Base-by-base conservation (phyloP, 768 basidiomycete genomes). In the Termitomyces heimii region DNA sequence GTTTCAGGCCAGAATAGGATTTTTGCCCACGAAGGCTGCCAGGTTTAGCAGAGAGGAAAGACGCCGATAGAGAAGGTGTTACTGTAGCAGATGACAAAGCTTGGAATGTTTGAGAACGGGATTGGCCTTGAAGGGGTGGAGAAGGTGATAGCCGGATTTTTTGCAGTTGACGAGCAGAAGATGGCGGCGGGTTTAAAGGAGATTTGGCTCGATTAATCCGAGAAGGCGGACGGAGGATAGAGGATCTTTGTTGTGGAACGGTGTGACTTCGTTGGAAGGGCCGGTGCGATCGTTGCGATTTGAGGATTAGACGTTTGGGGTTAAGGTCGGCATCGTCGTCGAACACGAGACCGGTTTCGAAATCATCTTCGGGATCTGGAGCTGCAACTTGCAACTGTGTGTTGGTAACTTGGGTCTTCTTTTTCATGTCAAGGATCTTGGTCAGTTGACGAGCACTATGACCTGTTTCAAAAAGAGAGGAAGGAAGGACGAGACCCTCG, bases 251-350 rank as follows among this genome's bases (percentile, higher is more conserved):
- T 55, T 81, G 73, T 54, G 88, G 84, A 26, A 80, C 75, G 63
- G 79, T 87, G 65, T 81, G 81, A 62, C 83, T 85, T 50, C 87
- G 82, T 47, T 71, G 73, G 60, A 74, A 72, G 62, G 70, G 67
- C 39, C 72, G 79, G 55, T 74, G 72, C 20, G 73, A 75, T 20
- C 73, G 70, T 24, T 79, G 77, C 32, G 75, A 66, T 60, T 77
- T 82, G 67, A 78, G 72, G 39, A 84, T 73, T 22, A 93, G 79
- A 53, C 89, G 77, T 68, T 86, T 88, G 14, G 89, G 88, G 66
- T 87, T 92, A 48, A 94, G 82, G 66, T 93, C 90, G 53, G 80
- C 81, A 67, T 91, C 91, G 60, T 90, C 88, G 64, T 88, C 86
- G 63, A 94, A 86, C 61, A 92, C 80, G 53, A 94, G 84, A 14